Evolutionary conservation across 371 early-diverging fungal genomes (phyloP).

Genomic region (Syncephalastrum sp.): DNA sequence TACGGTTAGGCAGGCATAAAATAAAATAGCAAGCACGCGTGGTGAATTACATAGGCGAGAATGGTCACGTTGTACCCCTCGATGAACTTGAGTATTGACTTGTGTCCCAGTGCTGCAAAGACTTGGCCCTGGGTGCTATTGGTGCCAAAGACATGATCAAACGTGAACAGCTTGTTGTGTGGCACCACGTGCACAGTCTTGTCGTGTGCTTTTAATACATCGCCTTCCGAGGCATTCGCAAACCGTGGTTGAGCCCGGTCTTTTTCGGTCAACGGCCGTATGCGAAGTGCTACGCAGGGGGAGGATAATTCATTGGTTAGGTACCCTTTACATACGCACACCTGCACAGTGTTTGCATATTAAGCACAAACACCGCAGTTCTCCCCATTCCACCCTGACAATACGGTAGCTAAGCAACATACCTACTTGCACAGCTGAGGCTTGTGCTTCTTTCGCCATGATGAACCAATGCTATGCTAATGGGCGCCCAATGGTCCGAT

Average conservation of each 20-base stretch:
- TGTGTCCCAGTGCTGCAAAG: constrained; percentile 35
- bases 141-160: constrained; percentile 48
- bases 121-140: constrained; percentile 40
- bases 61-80: constrained; percentile 92
- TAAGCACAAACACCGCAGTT: too few species aligned
- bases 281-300: constrained; percentile 35
- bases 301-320: too few species aligned
- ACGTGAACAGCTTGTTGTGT: constrained; percentile 44
- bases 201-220: constrained; percentile 36
- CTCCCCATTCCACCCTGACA: too few species aligned
- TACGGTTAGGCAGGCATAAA: not conserved
- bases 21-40: constrained; percentile 44
- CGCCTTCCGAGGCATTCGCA: constrained; percentile 29
- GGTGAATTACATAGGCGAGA: constrained; percentile 84
- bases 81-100: constrained; percentile 41
- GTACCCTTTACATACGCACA: too few species aligned
- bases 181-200: constrained; percentile 43
- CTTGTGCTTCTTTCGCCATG: constrained; percentile 29
- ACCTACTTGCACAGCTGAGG: constrained; percentile 11
- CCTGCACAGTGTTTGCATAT: too few species aligned
- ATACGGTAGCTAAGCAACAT: too few species aligned
- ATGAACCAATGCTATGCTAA: too few species aligned
- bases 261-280: constrained; percentile 43
- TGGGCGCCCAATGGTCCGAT: not conserved
- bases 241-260: constrained; percentile 48